Percentiles rank a stretch among this genome's conserved stretches.
Evolutionary conservation across 2,329 filamentous ascomycete species (phyloP).

Genomic region (Alternaria panax): DNA sequence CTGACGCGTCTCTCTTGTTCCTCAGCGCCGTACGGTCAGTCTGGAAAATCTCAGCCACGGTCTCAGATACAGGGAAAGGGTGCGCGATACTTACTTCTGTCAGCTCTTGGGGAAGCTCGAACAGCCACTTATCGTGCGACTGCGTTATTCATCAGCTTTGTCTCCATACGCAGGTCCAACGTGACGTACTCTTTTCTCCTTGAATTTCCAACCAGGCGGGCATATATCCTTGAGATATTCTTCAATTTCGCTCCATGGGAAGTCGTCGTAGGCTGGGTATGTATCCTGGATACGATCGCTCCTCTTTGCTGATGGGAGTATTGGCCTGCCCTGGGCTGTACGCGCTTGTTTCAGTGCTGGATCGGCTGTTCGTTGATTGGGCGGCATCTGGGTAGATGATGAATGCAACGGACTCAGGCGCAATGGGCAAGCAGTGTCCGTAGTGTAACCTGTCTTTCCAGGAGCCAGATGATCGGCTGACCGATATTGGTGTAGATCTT

Average conservation of each 20-base stretch:
- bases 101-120: conserved; percentile 21
- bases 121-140: conserved; percentile 22
- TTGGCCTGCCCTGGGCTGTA: conserved; percentile 14
- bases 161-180: no score
- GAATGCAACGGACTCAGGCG: neutral
- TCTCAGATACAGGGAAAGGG: neutral
- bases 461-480: neutral
- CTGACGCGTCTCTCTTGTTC: conserved; percentile 12
- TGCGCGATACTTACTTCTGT: conserved; percentile 17
- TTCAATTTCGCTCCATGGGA: conserved; percentile 26
- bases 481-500: neutral
- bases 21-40: conserved; percentile 16
- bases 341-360: conserved; percentile 7
- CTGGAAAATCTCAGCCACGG: conserved; percentile 16
- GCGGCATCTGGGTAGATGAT: neutral
- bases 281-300: conserved; percentile 18
- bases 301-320: conserved; percentile 6
- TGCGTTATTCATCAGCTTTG: conserved; percentile 1
- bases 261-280: conserved; percentile 22
- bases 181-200: conserved; percentile 8
- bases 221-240: conserved; percentile 18
- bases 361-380: conserved; percentile 1
- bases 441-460: neutral
- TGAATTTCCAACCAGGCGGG: conserved; percentile 24
- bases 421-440: neutral